phyloP scores from a whole-genome alignment of 2,329 filamentous ascomycete species.

The Eurotiales sp. region DNA sequence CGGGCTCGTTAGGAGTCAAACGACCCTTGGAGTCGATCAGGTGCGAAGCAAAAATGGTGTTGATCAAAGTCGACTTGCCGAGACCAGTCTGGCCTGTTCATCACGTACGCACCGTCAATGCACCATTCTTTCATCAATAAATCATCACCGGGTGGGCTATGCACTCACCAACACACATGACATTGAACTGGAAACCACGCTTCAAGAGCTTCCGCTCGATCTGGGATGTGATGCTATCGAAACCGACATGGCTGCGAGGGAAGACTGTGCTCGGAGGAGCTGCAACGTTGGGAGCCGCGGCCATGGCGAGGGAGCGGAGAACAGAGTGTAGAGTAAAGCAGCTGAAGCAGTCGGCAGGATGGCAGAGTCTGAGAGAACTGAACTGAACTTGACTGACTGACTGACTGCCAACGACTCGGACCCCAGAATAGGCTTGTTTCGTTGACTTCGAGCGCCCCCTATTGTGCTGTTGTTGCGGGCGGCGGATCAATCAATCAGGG shows the following conservation, averaged over 20 bases:
- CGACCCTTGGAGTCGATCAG: conserved; percentile 98
- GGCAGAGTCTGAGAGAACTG: not conserved
- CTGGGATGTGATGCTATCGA: conserved; percentile 99
- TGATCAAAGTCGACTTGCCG: conserved; percentile 98
- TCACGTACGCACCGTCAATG: conserved; percentile 1
- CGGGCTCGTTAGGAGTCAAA: conserved; percentile 83
- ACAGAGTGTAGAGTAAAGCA: too few relatives aligned
- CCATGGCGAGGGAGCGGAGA: conserved; percentile 60
- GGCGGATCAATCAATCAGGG: conserved; percentile 27
- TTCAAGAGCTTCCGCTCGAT: conserved; percentile 99
- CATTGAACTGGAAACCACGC: conserved; percentile 99
- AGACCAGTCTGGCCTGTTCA: conserved; percentile 81
- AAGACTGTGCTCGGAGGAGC: conserved; percentile 56
- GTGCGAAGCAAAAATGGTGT: conserved; percentile 99
- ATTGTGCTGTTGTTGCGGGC: conserved; percentile 15
- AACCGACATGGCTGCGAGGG: conserved; percentile 98
- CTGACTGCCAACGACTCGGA: not conserved
- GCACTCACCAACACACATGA: conserved; percentile 94
- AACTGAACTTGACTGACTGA: too few relatives aligned
- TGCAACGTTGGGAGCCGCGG: conserved; percentile 56
- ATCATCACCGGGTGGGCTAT: not conserved
- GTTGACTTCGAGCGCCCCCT: conserved; percentile 12
- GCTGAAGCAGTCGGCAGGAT: conserved; percentile 14
- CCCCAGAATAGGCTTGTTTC: not conserved
- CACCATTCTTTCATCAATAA: not conserved